Percentiles rank a stretch among this genome's conserved stretches.
These are phyloP conservation scores for Triticum timopheevii DNA, from an alignment of 176 grass and related monocot genomes.

Conservation along the genomic window DNA sequence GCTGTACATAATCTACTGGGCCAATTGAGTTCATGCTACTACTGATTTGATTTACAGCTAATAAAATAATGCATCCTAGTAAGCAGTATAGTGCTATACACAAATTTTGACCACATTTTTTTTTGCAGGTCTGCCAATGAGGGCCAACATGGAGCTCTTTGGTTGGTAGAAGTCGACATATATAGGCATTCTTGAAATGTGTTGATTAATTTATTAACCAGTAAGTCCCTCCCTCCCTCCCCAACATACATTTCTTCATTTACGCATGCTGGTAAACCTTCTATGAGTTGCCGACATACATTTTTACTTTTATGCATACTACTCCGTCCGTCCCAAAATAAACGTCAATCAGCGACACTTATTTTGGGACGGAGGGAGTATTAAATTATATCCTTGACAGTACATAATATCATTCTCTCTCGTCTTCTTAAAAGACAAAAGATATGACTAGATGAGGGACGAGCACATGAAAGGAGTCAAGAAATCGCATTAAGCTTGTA, in stretches of 20 bases:
- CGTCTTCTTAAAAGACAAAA: not conserved
- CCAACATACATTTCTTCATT: not conserved
- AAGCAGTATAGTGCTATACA: conserved; percentile 11
- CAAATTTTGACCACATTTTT: conserved; percentile 16
- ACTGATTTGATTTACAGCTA: not conserved
- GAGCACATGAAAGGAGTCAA: not conserved
- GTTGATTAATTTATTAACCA: conserved; percentile 25
- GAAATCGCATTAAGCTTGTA: not conserved
- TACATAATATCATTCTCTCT: conserved; percentile 5
- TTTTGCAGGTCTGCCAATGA: conserved; percentile 39
- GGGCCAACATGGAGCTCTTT: conserved; percentile 18
- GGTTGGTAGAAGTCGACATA: conserved; percentile 30
- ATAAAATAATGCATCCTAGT: not conserved
- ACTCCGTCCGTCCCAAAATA: not conserved
- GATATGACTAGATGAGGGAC: not conserved
- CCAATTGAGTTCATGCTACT: not conserved
- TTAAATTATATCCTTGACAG: too few relatives aligned
- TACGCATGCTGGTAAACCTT: not conserved
- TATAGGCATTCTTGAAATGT: not conserved
- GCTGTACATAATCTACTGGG: not conserved
- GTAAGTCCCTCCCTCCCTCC: conserved; percentile 25
- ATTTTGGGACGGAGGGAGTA: too few relatives aligned
- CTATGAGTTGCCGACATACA: not conserved
- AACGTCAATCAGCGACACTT: too few relatives aligned
- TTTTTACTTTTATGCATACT: not conserved